These are phyloP conservation scores for Glaciozyma antarctica DNA, from an alignment of 768 basidiomycete genomes.

Conservation along the genomic window DNA sequence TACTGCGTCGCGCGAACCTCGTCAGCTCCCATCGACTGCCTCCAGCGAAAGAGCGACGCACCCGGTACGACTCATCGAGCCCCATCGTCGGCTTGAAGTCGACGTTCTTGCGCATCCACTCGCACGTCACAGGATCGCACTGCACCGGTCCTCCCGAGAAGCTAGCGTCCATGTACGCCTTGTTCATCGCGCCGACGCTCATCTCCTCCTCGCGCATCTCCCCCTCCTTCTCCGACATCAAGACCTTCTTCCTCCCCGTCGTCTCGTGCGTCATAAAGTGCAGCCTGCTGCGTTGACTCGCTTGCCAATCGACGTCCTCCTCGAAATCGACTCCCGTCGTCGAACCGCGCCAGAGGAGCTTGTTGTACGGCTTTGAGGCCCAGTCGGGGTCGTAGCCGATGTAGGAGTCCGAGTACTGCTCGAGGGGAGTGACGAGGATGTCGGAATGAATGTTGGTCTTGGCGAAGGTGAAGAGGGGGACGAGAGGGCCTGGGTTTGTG, in stretches of 20 bases:
- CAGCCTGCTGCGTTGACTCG: conserved; percentile 45
- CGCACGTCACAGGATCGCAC: conserved; percentile 50
- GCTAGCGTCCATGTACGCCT: conserved; percentile 73
- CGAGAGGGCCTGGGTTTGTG: conserved; percentile 31
- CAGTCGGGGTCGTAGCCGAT: conserved; percentile 84
- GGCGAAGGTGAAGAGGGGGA: conserved; percentile 75
- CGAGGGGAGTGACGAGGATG: conserved; percentile 89
- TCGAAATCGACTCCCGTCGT: conserved; percentile 68
- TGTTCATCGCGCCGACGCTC: conserved; percentile 48
- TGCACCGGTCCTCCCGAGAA: conserved; percentile 65
- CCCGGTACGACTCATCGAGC: conserved; percentile 26
- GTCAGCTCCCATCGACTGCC: background rate
- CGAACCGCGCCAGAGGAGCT: conserved; percentile 85
- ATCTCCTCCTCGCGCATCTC: conserved; percentile 38
- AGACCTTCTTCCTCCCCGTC: conserved; percentile 21
- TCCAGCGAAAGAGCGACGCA: background rate
- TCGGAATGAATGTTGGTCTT: conserved; percentile 77
- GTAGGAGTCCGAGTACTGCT: conserved; percentile 74
- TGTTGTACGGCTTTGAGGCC: conserved; percentile 73
- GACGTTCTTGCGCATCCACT: conserved; percentile 28
- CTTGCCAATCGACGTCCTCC: conserved; percentile 44
- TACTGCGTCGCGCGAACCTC: conserved; percentile 19
- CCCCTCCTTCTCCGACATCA: conserved; percentile 50
- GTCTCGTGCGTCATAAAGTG: conserved; percentile 39
- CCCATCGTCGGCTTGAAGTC: conserved; percentile 35